Conservation (phyloP, 768 basidiomycete species). For the Lactifluus volemus region DNA sequence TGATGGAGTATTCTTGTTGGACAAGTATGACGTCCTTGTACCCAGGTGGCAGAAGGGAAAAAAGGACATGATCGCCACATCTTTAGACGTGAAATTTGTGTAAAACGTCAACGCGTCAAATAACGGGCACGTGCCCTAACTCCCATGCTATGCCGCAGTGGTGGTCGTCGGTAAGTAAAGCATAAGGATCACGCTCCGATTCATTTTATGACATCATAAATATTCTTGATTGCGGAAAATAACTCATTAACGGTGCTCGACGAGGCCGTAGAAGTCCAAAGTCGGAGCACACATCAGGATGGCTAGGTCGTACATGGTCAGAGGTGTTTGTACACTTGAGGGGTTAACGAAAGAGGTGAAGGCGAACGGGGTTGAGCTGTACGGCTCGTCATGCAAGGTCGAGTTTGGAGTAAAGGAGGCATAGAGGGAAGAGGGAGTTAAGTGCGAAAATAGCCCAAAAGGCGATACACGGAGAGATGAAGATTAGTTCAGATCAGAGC, state of each 20-base stretch:
- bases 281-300: neutral
- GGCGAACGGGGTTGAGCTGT: neutral
- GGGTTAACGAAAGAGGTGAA: neutral
- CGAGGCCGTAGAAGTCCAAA: neutral
- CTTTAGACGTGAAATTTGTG: no score
- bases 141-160: no score
- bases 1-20: no score
- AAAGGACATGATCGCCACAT: no score
- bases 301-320: conserved; percentile 9
- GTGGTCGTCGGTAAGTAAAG: no score
- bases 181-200: neutral
- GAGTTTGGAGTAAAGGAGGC: no score
- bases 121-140: no score
- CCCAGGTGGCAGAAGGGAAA: no score
- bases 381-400: neutral
- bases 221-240: conserved; percentile 2
- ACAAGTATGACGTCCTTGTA: no score
- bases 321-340: neutral
- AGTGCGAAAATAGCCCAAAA: neutral
- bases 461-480: neutral
- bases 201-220: neutral
- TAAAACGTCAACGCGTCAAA: no score
- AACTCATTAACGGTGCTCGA: conserved; percentile 3
- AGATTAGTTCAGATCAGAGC: neutral
- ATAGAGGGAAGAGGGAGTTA: neutral